Base-by-base conservation (phyloP, 1,284 basidiomycete genomes). In the Ustilago trichophora region DNA sequence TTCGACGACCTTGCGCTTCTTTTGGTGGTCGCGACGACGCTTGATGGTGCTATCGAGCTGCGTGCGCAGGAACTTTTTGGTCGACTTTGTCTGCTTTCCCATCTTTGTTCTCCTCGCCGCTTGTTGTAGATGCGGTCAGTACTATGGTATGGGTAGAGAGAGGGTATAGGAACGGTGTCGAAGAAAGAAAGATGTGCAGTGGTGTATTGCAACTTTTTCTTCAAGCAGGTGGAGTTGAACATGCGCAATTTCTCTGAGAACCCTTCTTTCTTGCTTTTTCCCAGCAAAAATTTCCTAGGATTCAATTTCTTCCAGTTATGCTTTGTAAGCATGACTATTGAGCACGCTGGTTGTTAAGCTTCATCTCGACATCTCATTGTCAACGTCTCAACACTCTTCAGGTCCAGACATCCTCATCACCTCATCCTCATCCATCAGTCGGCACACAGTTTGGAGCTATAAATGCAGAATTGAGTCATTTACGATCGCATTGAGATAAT, bases 1-100 rank as follows among this genome's bases (percentile, higher is more conserved):
- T 38, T 76, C 65, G 58, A 76, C 56, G 38, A 53, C 56, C 29
- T 67, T 69, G 51, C 65, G 52, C 60, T 77, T 78, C 64, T 80
- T 77, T 42, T 76, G 70, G 27, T 70, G 58, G 1, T 73, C 68
- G 31, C 72, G 65, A 32, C 79, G 70, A 33, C 72, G 62, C 63
- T 80, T 69, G 52, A 81, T 63, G 32, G 73, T 72, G 35, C 58
- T 40, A 19, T 79, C 73, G 32, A 79, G 74, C 60, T 77, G 65
- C 18, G 57, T 57, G 8, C 62, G 63, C 46, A 76, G 33, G 54
- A 80, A 81, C 72, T 81, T 81, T 37, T 77, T 78, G 24, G 76
- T 81, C 24, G 59, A 55, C 63, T 81, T 81, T 31, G 55, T 60
- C 34, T 68, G 63, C 57, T 78, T 78, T 13, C 71, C 77, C 77